Conservation (phyloP, 2,329 filamentous ascomycete species). For the Amylocarpus encephaloides region DNA sequence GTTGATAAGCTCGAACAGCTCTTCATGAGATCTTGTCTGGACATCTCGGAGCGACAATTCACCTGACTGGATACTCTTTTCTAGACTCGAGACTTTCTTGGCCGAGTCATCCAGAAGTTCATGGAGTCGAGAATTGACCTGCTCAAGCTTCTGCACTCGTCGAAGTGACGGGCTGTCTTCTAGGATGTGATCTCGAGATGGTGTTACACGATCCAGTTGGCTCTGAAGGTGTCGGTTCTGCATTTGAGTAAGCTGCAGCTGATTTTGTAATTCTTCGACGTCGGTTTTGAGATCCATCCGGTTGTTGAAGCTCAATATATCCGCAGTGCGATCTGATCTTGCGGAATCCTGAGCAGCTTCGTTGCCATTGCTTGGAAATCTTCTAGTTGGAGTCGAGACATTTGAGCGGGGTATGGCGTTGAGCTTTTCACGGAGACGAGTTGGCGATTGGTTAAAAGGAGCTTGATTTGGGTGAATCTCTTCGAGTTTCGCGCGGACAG, state of each 20-base stretch:
- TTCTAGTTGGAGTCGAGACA: slow-evolving; percentile 70
- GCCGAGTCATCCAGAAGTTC: slow-evolving; percentile 91
- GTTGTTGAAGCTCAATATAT: slow-evolving; percentile 77
- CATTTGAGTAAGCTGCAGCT: slow-evolving; percentile 90
- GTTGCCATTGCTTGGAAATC: slow-evolving; percentile 58
- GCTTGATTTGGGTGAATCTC: slow-evolving; percentile 83
- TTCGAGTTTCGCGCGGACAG: slow-evolving; percentile 68
- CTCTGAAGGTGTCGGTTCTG: slow-evolving; percentile 88
- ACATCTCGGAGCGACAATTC: slow-evolving; percentile 86
- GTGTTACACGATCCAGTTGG: slow-evolving; percentile 67
- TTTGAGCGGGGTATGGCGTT: slow-evolving; percentile 60
- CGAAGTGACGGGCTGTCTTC: slow-evolving; percentile 74
- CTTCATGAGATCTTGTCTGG: slow-evolving; percentile 88
- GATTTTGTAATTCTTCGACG: slow-evolving; percentile 86
- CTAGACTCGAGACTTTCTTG: slow-evolving; percentile 84
- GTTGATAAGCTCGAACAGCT: slow-evolving; percentile 86
- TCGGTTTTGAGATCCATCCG: slow-evolving; percentile 88
- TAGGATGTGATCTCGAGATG: slow-evolving; percentile 52
- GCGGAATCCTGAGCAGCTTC: slow-evolving; percentile 61
- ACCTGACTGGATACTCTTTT: slow-evolving; percentile 79
- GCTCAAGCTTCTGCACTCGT: slow-evolving; percentile 84
- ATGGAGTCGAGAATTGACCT: slow-evolving; percentile 84
- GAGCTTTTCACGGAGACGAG: slow-evolving; percentile 52
- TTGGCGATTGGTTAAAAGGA: slow-evolving; percentile 66
- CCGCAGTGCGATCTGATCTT: slow-evolving; percentile 77